Conservation (phyloP, 2,329 filamentous ascomycete genomes). For the Chrysosporium queenslandicum region DNA sequence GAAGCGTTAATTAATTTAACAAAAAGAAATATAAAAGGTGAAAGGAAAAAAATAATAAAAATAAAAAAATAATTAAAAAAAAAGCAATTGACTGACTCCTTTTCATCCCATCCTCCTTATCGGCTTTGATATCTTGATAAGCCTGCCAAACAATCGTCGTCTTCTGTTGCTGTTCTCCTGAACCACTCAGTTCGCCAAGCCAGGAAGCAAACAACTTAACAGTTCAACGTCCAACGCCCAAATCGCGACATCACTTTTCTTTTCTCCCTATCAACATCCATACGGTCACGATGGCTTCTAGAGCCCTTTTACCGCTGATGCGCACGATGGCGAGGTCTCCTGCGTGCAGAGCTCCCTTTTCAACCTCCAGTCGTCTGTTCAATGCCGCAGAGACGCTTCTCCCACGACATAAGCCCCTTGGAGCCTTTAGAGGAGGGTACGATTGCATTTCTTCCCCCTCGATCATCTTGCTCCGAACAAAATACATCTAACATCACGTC, state of each 20-base stretch:
- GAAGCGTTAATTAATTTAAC: background rate
- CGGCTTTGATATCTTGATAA: background rate
- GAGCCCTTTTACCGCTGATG: slow-evolving; percentile 2
- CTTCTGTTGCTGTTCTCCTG: background rate
- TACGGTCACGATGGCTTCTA: slow-evolving; percentile 4
- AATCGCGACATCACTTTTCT: background rate
- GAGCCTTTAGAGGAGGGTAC: slow-evolving; percentile 63
- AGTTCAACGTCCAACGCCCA: background rate
- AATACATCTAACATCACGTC: slow-evolving; percentile 6
- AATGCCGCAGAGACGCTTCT: slow-evolving; percentile 35
- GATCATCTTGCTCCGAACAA: background rate
- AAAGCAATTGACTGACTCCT: background rate
- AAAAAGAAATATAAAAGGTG: background rate
- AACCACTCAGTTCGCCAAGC: background rate
- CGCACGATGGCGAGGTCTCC: slow-evolving; percentile 1
- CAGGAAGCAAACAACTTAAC: background rate
- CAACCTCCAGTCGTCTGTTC: slow-evolving; percentile 29
- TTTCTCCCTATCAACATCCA: background rate
- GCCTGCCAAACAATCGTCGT: background rate
- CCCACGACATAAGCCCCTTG: slow-evolving; percentile 55
- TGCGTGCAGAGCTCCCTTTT: slow-evolving; percentile 21
- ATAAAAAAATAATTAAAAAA: background rate
- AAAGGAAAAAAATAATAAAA: background rate
- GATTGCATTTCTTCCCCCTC: slow-evolving; percentile 24
- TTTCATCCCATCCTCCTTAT: background rate